Conservation (phyloP, 2,329 filamentous ascomycete genomes). For the Exophiala aquamarina region DNA sequence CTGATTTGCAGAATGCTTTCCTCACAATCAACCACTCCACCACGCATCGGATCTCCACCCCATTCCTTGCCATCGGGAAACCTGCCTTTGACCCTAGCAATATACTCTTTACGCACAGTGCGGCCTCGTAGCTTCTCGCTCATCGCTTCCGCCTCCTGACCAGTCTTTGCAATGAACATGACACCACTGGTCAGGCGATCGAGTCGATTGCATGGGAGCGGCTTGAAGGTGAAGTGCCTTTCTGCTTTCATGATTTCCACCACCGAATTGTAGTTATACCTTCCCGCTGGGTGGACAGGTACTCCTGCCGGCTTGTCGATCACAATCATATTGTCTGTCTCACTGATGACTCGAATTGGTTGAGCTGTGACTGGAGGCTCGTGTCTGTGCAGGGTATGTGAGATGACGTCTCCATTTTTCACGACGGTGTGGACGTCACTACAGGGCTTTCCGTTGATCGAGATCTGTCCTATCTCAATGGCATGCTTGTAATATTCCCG, state of each 20-base stretch:
- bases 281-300: slow-evolving; percentile 89
- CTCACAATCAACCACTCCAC: slow-evolving; percentile 79
- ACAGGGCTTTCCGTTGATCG: slow-evolving; percentile 73
- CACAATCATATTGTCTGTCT: slow-evolving; percentile 90
- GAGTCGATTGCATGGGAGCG: slow-evolving; percentile 82
- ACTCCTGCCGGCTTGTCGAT: slow-evolving; percentile 96
- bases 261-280: slow-evolving; percentile 94
- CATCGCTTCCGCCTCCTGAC: slow-evolving; percentile 74
- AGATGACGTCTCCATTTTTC: slow-evolving; percentile 81
- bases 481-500: slow-evolving; percentile 80
- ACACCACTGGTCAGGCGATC: slow-evolving; percentile 92
- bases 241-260: slow-evolving; percentile 90
- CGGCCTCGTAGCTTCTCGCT: slow-evolving; percentile 73
- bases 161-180: slow-evolving; percentile 94
- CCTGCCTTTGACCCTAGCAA: slow-evolving; percentile 84
- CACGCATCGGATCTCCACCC: slow-evolving; percentile 22
- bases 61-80: slow-evolving; percentile 69
- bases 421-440: slow-evolving; percentile 22
- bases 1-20: slow-evolving; percentile 93
- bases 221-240: slow-evolving; percentile 57
- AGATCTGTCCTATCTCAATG: slow-evolving; percentile 76
- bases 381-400: slow-evolving; percentile 91
- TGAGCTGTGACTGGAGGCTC: slow-evolving; percentile 87
- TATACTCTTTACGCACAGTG: slow-evolving; percentile 91
- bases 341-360: slow-evolving; percentile 79